Base-by-base conservation (phyloP, 305 asterid genomes). In the Fraxinus paxiana region DNA sequence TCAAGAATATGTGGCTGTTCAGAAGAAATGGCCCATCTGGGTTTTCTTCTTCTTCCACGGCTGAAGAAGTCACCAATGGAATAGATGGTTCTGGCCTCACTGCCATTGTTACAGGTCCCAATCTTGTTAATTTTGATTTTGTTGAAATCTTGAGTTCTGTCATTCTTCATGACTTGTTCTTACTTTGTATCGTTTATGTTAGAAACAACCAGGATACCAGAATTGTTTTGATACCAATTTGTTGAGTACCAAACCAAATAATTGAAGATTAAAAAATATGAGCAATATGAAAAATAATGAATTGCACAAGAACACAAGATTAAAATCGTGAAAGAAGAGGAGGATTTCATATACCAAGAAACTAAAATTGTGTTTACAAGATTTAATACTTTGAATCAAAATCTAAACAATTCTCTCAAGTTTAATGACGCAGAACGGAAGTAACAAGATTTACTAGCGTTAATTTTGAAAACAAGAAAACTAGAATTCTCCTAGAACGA, bases 71-170 rank as follows among this genome's bases (percentile, higher is more conserved):
- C 77, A 94, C 98, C 63, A 34, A 81, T 33, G 97, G 95, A 81
- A 88, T 92, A 22, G 96, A 94, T 43, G 97, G 84, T 76, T 87
- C 94, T 83, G 93, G 89, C 4, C 95, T 92, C 79, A 94, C 97
- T 37, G 97, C 98, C 83, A 88, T 94, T 86, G 97, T 94, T 86
- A 94, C 98, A 80, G 95, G 97, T 93, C 54, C 46, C 48, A 5
- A 2, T 35, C 65, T 54, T 17, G 65, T 54, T 54, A 54, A 54
- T 54, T 54, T 4, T 48, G 20, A 4, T 15, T 48, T 48, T 48
- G 22, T 48, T n/a, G 17, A 43, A 43, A 48, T 48, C 61, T 48
- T 15, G 22, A 15, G 61, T 15, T 48, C 61, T 48, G 61, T 48
- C n/a, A 43, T 43, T 43, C 54, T 43, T 48, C 61, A 15, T 48